Evolutionary conservation across 805 yeast species (phyloP), one percentile per base, ranked within the genome.

Genomic region (Ogataea populi-albae): DNA sequence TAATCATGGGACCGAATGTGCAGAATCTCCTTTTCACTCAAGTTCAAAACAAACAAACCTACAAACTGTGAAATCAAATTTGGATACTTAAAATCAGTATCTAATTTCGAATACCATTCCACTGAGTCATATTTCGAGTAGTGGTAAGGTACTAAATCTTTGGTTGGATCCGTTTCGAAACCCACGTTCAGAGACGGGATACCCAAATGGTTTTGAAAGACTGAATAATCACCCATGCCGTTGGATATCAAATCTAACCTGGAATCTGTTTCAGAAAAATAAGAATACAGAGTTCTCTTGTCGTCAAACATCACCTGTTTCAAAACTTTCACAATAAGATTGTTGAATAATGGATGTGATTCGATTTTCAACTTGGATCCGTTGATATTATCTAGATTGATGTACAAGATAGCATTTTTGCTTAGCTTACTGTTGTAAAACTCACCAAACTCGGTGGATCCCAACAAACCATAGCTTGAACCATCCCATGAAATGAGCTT

Each of bases 131-230:
- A 79, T 35, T 68, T 67, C 6, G 86, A 79, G 50, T 77, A 77
- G 35, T 64, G 60, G 43, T 77, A 81, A 36, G 70, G 70, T n/a
- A 77, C 64, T 4, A 81, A 71, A 52, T 77, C 81, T 4, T 48
- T 46, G 8, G 43, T 36, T 3, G 57, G 59, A 32, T 62, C 54
- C 26, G 52, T 54, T 4, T 32, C 34, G 47, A 71, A 73, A 6
- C 75, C 73, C 35, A 77, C 54, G 34, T 69, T 69, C 8, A 77
- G 67, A 0, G 83, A 69, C 2, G 89, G 85, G 25, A 82, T 72
- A 5, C 87, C 89, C 45, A 81, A 54, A 51, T 76, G 79, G 48
- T 74, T 73, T 55, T 81, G 85, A 46, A 80, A 79, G 7, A 76
- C 77, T 3, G 75, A 66, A 49, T 66, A 73, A 50, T 77, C 82